Base-by-base conservation (phyloP, 306 rosid genomes). In the Quercus glauca region DNA sequence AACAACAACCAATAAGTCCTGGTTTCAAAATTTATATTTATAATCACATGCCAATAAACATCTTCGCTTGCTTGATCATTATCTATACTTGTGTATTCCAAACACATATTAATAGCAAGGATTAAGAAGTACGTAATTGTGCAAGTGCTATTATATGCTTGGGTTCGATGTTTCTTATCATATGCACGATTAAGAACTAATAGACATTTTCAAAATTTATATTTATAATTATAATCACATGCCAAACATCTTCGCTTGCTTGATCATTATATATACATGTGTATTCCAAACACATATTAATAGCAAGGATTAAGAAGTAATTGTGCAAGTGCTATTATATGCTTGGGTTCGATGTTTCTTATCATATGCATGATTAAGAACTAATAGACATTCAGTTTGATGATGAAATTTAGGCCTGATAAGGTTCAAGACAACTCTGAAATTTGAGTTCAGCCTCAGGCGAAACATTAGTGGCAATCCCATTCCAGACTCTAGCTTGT, bases 161-260 rank as follows among this genome's bases (percentile, higher is more conserved):
- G 98, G 55, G 96, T 86, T 61, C 81, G 80, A 81, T 86, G 97
- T 33, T 78, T 92, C 37, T 63, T 89, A 59, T 90, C 84, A 49
- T 90, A 90, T 25, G 60, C 59, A 9, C 79, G 84, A 0, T 60
- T 55, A 56, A 95, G 89, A 68, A 91, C 14, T 28, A 95, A 78
- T 28, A 82, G 55, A 64, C 99, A 95, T 15, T 85, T 37, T 37
- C 43, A 37, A 37, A 37, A 7, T 37, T 37, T 37, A 6, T 35
- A 35, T 33, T 33, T 33, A 33, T 33, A 33, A 33, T 33, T n/a
- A n/a, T n/a, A n/a, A n/a, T n/a, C 37, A 59, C 6, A 10, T 59
- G 11, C 23, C 53, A 12, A 49, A 49, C 4, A 11, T 10, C 18
- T 59, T 23, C 6, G 4, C 13, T 20, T 59, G 5, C 65, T 10